phyloP scores from a whole-genome alignment of 2,329 filamentous ascomycete genomes.

The Talaromyces sp. region DNA sequence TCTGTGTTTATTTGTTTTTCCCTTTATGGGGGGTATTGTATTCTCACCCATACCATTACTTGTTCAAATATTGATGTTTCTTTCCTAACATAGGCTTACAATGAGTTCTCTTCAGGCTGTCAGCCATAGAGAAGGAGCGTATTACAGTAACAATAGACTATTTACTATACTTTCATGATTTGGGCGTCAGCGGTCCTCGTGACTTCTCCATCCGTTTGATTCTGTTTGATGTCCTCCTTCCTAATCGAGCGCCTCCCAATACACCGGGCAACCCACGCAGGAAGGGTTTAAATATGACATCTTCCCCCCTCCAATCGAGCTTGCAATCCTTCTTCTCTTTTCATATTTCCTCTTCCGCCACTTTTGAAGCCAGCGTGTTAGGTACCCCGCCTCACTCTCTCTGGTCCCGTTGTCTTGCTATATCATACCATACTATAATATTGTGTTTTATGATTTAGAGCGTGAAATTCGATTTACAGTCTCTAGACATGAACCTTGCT shows the following conservation, averaged over 20 bases:
- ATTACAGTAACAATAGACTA: neutral
- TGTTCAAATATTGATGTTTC: neutral
- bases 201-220: neutral
- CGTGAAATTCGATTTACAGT: neutral
- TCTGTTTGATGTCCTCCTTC: neutral
- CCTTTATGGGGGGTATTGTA: neutral
- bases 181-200: neutral
- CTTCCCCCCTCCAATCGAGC: neutral
- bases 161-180: neutral
- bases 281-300: neutral
- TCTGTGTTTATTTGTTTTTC: neutral
- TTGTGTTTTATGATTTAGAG: neutral
- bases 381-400: neutral
- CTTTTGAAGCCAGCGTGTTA: neutral
- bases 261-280: neutral
- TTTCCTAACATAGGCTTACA: neutral
- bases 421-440: neutral
- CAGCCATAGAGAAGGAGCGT: neutral
- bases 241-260: neutral
- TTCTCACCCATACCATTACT: conserved; percentile 4
- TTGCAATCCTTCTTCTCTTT: neutral
- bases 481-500: too few species aligned
- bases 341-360: neutral
- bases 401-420: neutral
- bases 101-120: neutral